These are phyloP conservation scores for Neofusicoccum cordaticola DNA, from an alignment of 2,329 filamentous ascomycete genomes.

Conservation along the genomic window DNA sequence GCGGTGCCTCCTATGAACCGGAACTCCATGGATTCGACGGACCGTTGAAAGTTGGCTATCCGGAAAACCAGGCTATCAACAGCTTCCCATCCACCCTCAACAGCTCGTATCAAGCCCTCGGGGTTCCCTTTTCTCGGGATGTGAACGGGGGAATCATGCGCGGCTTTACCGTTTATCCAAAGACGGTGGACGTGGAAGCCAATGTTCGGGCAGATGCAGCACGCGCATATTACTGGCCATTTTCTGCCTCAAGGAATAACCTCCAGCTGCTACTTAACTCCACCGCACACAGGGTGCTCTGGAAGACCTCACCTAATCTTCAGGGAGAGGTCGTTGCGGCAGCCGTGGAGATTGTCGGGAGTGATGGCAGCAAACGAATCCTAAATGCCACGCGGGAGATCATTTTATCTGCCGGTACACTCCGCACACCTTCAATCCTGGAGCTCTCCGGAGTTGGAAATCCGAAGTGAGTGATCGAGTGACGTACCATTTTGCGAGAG, in stretches of 20 bases:
- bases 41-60: conserved; percentile 21
- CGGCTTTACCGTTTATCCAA: conserved; percentile 41
- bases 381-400: conserved; percentile 20
- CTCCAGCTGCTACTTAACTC: conserved; percentile 46
- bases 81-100: conserved; percentile 9
- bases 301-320: conserved; percentile 22
- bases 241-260: conserved; percentile 36
- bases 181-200: conserved; percentile 38
- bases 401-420: conserved; percentile 21
- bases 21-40: conserved; percentile 25
- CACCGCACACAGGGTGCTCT: conserved; percentile 40
- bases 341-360: not conserved
- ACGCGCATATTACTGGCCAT: conserved; percentile 47
- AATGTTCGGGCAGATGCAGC: conserved; percentile 47
- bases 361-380: not conserved
- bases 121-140: conserved; percentile 26
- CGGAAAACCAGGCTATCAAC: conserved; percentile 15
- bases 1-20: conserved; percentile 26
- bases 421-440: conserved; percentile 20
- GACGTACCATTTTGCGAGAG: not conserved
- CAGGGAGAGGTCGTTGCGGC: conserved; percentile 23
- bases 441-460: conserved; percentile 24
- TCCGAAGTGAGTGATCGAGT: not conserved
- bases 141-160: conserved; percentile 25
- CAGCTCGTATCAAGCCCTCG: conserved; percentile 26